Evolutionary conservation across 108 stramenopile genomes (phyloP), one percentile per base, ranked within the genome.

Genomic region (Nitzschia sp.): DNA sequence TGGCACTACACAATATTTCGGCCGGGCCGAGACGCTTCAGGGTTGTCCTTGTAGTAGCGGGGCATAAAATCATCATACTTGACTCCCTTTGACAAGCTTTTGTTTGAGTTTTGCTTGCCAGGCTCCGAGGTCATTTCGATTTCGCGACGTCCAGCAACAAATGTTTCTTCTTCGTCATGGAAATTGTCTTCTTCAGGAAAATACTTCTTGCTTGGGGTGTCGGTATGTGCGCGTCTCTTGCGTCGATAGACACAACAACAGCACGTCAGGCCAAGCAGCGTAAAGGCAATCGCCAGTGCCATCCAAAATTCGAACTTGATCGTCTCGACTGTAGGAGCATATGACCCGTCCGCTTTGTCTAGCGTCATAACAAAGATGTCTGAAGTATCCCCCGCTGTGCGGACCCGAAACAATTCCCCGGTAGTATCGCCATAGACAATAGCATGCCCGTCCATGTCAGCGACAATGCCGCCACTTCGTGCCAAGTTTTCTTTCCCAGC

Each of bases 371-470:
- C 31, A 58, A 64, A 72, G 13, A 72, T 47, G 45, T 72, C 71
- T 4, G 54, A 8, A 8, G 53, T 31, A 57, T 56, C 29, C 6
- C 49, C 53, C 26, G 28, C 38, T 17, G 36, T 32, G 2, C 74
- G 66, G 2, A 17, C 35, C 24, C 79, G 71, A 38, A 70, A 75
- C 24, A 84, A 45, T 8, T 33, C 21, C 57, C 83, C 83, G 6
- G 42, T 48, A 0, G 83, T 84, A 38, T 78, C 75, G 18, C 83
- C 83, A 33, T 68, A 63, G 2, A 84, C 11, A 19, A 84, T 45
- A 25, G 73, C 70, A 67, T 84, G 66, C 0, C 70, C 78, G 2
- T 64, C 1, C 5, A 1, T 26, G 51, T 84, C 83, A 4, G 53
- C 46, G 1, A 28, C 24, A 5, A 79, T 24, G 6, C 71, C 71